Percentiles rank a stretch among this genome's conserved stretches.
Evolutionary conservation across 306 rosid genomes (phyloP).

Genomic region (Arachis hypogaea): DNA sequence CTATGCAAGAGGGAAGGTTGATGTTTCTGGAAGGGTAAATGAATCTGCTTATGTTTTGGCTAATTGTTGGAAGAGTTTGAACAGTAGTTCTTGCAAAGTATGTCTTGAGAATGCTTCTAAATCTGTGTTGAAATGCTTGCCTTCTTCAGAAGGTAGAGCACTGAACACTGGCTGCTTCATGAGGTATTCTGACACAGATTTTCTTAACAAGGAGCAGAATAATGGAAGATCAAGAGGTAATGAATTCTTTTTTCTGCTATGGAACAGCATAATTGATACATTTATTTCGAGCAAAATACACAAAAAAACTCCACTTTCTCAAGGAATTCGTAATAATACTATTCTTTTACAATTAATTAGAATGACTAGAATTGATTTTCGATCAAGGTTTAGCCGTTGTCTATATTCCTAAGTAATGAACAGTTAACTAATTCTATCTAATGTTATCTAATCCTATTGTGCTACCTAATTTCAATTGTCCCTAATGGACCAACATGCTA

Average conservation of each 20-base stretch:
- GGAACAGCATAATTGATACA: neutral
- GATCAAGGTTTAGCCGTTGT: too few species aligned
- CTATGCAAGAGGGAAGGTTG: constrained; percentile 48
- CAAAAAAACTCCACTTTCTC: too few species aligned
- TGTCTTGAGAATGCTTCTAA: constrained; percentile 69
- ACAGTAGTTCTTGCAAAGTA: constrained; percentile 55
- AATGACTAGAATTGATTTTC: too few species aligned
- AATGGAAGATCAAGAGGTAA: constrained; percentile 57
- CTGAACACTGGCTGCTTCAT: constrained; percentile 74
- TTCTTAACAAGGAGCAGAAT: constrained; percentile 56
- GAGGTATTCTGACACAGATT: constrained; percentile 72
- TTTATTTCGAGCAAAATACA: too few species aligned
- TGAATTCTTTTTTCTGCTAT: neutral
- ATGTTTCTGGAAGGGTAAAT: constrained; percentile 43
- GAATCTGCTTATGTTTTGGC: constrained; percentile 62
- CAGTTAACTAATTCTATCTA: too few species aligned
- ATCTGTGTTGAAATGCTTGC: constrained; percentile 62
- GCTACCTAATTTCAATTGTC: too few species aligned
- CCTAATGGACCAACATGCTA: too few species aligned
- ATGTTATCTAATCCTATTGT: too few species aligned
- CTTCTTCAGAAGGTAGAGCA: constrained; percentile 75
- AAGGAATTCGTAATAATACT: too few species aligned
- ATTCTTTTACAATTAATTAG: too few species aligned
- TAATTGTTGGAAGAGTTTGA: constrained; percentile 71
- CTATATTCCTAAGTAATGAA: too few species aligned